Base-by-base conservation (phyloP, 495 filamentous ascomycete genomes). In the Penicillium crystallinum region DNA sequence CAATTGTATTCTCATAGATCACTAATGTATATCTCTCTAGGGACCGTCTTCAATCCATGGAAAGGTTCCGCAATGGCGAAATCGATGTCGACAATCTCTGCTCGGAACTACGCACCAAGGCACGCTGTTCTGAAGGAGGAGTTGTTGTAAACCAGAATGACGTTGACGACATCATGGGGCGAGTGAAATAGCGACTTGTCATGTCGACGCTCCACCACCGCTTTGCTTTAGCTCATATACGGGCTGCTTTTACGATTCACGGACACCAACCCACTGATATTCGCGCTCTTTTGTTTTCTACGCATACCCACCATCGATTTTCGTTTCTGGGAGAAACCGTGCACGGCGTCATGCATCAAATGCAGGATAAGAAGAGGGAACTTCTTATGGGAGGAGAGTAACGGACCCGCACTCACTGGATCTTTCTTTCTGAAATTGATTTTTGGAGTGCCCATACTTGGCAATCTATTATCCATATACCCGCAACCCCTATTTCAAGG, bases 41-140 rank as follows among this genome's bases (percentile, higher is more conserved):
- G 93, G 90, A 97, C 69, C 90, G 87, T 72, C 75, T 99, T 30
- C 87, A 92, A 75, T 79, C 79, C 21, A 93, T 91, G 67, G 86
- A 90, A 43, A 89, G 85, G 62, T 93, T 93, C 63, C 86, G 87
- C 58, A 85, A 80, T 41, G 91, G 90, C 58, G 88, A 92, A 56
- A 82, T 96, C 54, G 93, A 99, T 58, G 86, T 99, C 57, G 95
- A 99, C 64, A 80, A 82, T 47, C 79, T 99, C 11, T 99, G 95
- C 71, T 83, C 86, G 6, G 91, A 99, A 55, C 80, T 99, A n/a
- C 86, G 91, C 51, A 86, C 87, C 61, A 99, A 99, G 72, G 95
- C 95, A 39, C 91, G 91, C 65, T 99, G 95, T 65, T 95, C 90
- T 1, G 93, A 95, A 62, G 82, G 78, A 22, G 92, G 93, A 23